Percentiles rank a stretch among this genome's conserved stretches.
These are phyloP conservation scores for Chimonanthus salicifolius DNA, from an alignment of 164 flowering plant species.

Conservation along the genomic window DNA sequence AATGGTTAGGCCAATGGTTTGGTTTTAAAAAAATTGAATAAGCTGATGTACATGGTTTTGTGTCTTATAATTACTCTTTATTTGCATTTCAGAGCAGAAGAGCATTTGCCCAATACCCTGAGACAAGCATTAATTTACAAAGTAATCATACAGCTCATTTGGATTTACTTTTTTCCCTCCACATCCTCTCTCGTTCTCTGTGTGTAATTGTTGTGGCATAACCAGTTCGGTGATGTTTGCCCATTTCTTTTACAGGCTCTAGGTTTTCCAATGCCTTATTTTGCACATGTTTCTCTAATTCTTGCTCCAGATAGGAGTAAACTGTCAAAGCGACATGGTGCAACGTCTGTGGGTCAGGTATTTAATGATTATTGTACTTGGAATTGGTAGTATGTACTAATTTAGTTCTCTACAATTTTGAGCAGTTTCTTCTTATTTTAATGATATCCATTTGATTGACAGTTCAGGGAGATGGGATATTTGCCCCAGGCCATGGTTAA, in stretches of 20 bases:
- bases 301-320: constrained; percentile 98
- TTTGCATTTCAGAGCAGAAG: constrained; percentile 78
- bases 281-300: constrained; percentile 95
- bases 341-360: constrained; percentile 99
- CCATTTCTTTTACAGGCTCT: constrained; percentile 58
- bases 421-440: not conserved
- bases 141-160: constrained; percentile 30
- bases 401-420: not conserved
- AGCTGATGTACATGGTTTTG: not conserved
- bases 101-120: constrained; percentile 87
- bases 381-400: not conserved
- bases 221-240: not conserved
- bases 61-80: not conserved
- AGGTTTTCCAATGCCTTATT: constrained; percentile 80
- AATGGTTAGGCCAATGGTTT: no score
- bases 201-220: not conserved
- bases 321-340: constrained; percentile 93
- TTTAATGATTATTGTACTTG: not conserved
- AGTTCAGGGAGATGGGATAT: constrained; percentile 97
- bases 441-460: constrained; percentile 6
- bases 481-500: constrained; percentile 93
- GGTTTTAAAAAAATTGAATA: no score
- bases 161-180: constrained; percentile 1
- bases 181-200: not conserved
- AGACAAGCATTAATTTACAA: constrained; percentile 90